Conservation (phyloP, 2,329 filamentous ascomycete species). For the Clonostachys sp. region DNA sequence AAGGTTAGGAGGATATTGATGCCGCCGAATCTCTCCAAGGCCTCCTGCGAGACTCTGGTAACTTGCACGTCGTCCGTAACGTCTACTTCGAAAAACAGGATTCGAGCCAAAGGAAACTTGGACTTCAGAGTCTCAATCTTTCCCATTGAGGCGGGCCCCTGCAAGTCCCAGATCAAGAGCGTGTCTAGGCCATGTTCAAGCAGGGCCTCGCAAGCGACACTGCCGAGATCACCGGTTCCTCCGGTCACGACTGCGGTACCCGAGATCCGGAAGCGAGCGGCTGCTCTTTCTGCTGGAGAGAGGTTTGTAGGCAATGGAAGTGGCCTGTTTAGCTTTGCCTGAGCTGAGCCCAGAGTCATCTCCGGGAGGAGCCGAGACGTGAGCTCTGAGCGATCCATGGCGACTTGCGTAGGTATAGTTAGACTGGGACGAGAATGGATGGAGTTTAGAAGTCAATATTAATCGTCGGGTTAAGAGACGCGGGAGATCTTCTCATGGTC, state of each 20-base stretch:
- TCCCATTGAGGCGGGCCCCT: slow-evolving; percentile 13
- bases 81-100: slow-evolving; percentile 7
- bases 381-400: too few relatives aligned
- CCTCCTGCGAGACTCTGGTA: slow-evolving; percentile 3
- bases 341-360: too few relatives aligned
- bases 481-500: too few relatives aligned
- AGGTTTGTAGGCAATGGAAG: neutral
- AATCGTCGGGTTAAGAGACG: too few relatives aligned
- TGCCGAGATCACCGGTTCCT: slow-evolving; percentile 35
- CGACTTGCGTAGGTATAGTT: too few relatives aligned
- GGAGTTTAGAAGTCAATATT: too few relatives aligned
- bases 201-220: slow-evolving; percentile 50
- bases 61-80: slow-evolving; percentile 10
- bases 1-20: slow-evolving; percentile 15
- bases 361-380: too few relatives aligned
- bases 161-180: slow-evolving; percentile 57
- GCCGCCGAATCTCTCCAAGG: slow-evolving; percentile 6
- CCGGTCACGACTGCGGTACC: slow-evolving; percentile 39
- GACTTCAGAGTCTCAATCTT: slow-evolving; percentile 3
- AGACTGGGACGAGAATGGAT: too few relatives aligned
- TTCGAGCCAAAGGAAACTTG: slow-evolving; percentile 10
- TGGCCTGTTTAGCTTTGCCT: neutral
- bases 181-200: slow-evolving; percentile 62
- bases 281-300: neutral
- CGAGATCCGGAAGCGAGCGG: slow-evolving; percentile 18